Conservation (phyloP, 805 yeast genomes). For the Saccharomyces jurei region DNA sequence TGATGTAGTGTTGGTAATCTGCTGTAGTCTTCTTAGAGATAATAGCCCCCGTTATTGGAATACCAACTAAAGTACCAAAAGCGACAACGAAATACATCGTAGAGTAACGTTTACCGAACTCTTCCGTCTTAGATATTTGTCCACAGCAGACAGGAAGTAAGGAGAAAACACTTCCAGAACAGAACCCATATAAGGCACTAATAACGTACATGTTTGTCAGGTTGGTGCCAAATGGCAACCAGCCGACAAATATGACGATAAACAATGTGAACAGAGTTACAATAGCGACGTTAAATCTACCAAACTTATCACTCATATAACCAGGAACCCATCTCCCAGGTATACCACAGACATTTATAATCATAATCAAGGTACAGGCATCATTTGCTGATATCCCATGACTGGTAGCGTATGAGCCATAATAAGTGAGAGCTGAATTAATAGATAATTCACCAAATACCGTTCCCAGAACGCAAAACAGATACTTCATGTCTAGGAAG, state of each 20-base stretch:
- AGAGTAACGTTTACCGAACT: constrained; percentile 47
- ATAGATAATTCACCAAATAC: constrained; percentile 41
- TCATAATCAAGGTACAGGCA: constrained; percentile 39
- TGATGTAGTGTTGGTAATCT: constrained; percentile 33
- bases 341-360: constrained; percentile 36
- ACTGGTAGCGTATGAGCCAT: constrained; percentile 43
- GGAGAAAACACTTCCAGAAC: constrained; percentile 47
- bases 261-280: constrained; percentile 27
- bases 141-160: constrained; percentile 52
- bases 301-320: constrained; percentile 37
- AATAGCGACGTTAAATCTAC: constrained; percentile 47
- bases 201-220: constrained; percentile 36
- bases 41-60: constrained; percentile 45
- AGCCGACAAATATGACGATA: constrained; percentile 29
- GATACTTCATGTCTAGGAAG: constrained; percentile 38
- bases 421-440: constrained; percentile 39
- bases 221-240: constrained; percentile 33
- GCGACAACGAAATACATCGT: constrained; percentile 53
- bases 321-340: constrained; percentile 42
- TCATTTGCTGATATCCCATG: constrained; percentile 36
- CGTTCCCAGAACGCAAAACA: constrained; percentile 37
- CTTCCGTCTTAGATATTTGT: constrained; percentile 45
- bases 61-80: constrained; percentile 41
- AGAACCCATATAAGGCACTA: constrained; percentile 43
- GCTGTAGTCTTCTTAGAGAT: constrained; percentile 32